Evolutionary conservation across 2,329 filamentous ascomycete species (phyloP), one percentile per base, ranked within the genome.

Genomic region (Stenocarpella maydis): DNA sequence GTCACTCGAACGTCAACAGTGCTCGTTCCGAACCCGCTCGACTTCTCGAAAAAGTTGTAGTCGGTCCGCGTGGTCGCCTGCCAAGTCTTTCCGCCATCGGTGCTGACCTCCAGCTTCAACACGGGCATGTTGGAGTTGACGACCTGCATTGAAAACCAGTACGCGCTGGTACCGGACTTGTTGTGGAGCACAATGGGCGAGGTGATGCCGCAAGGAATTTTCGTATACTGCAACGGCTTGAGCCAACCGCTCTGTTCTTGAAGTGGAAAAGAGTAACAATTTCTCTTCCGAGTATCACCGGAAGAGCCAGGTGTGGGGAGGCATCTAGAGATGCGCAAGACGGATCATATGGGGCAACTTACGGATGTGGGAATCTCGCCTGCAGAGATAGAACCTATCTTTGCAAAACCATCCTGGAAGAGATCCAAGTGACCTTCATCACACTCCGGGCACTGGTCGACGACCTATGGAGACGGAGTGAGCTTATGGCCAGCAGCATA

Each of bases 41-140:
- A 69, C 73, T 89, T 83, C 82, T 91, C 85, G 54, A 91, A 91
- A 80, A 84, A 91, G 82, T 91, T 87, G 77, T 88, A 88, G 34
- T 80, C 77, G 68, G 82, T 77, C 58, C 89, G 82, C 2, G 79
- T 82, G 0, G 89, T 90, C n/a, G 76, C 61, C 77, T 85, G 77
- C 89, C 88, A 91, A 17, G 85, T 87, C 65, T 74, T 82, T 21
- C 89, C 89, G 14, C 86, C 83, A 74, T 91, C 85, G 21, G 83
- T 87, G 69, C 86, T 88, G 69, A 91, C 88, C 73, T 91, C 88
- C 28, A 91, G 81, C 72, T 80, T 82, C 65, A 81, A 74, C 49
- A 91, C 83, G 19, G 83, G 82, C 70, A 86, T 81, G 76, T 89
- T 90, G 74, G 86, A 80, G 78, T 91, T 91, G 74, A 90, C 82